phyloP scores from a whole-genome alignment of 2,329 filamentous ascomycete genomes.

The Pyricularia pennisetigena region DNA sequence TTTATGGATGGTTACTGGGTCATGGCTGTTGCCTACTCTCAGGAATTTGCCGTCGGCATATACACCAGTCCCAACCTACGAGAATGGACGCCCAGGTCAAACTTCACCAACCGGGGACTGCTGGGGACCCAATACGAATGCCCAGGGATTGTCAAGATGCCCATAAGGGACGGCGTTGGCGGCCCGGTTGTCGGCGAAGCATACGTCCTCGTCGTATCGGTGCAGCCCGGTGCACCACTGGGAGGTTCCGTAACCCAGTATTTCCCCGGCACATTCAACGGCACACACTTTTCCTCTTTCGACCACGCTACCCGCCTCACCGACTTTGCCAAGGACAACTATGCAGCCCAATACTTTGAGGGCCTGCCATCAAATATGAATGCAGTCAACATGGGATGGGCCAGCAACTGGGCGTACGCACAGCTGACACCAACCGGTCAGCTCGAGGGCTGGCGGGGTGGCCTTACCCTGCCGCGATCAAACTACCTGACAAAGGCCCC shows the following conservation, averaged over 20 bases:
- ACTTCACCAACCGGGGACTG: conserved; percentile 43
- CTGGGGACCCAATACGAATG: conserved; percentile 52
- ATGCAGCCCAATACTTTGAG: conserved; percentile 47
- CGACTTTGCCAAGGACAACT: conserved; percentile 42
- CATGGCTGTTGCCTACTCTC: conserved; percentile 42
- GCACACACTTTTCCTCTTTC: conserved; percentile 44
- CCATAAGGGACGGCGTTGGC: conserved; percentile 22
- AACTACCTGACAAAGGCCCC: conserved; percentile 41
- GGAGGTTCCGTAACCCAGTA: conserved; percentile 47
- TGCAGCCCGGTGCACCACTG: conserved; percentile 47
- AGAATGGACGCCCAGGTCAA: conserved; percentile 46
- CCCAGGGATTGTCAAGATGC: conserved; percentile 49
- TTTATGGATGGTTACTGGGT: conserved; percentile 36
- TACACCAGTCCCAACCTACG: conserved; percentile 50
- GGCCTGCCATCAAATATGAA: conserved; percentile 26
- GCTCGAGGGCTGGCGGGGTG: conserved; percentile 39
- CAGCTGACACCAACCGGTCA: conserved; percentile 41
- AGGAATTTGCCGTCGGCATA: conserved; percentile 48
- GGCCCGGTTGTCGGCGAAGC: conserved; percentile 21
- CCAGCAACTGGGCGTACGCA: conserved; percentile 50
- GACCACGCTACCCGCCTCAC: conserved; percentile 30
- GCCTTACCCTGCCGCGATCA: conserved; percentile 40
- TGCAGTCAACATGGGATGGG: conserved; percentile 43
- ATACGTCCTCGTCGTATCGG: conserved; percentile 39
- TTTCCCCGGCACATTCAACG: conserved; percentile 51